A percentile compares a stretch with the other conserved stretches of the same genome.
Conservation (phyloP, 225 moss, liverwort and hornwort genomes). For the Rhytidiadelphus loreus region DNA sequence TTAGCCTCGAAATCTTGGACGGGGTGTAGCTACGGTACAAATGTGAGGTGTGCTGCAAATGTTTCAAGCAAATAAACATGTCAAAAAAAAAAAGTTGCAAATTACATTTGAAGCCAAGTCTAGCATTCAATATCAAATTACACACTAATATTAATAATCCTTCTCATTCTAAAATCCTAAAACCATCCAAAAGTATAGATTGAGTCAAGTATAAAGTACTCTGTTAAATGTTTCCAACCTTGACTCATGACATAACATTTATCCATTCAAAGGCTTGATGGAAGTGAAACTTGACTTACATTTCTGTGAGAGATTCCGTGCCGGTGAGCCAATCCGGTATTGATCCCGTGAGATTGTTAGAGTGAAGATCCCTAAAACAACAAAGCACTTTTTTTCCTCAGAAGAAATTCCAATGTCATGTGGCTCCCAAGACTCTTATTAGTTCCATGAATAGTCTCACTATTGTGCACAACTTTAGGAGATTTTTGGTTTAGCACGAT, state of each 20-base stretch:
- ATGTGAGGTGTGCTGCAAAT: neutral
- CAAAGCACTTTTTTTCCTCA: neutral
- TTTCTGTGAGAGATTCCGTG: neutral
- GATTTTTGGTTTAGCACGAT: neutral
- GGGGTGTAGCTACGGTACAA: neutral
- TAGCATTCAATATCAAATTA: neutral
- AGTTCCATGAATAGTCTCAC: neutral
- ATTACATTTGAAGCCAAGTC: neutral
- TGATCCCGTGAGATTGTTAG: neutral
- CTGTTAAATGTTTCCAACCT: neutral
- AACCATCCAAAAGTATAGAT: neutral
- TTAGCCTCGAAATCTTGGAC: neutral
- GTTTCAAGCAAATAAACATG: neutral
- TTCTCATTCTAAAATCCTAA: neutral
- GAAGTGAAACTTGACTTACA: neutral
- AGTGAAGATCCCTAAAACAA: neutral
- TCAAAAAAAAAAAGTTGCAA: neutral
- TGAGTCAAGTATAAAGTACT: neutral
- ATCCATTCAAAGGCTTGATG: neutral
- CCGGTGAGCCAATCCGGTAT: neutral
- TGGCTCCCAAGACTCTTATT: neutral
- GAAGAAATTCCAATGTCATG: neutral
- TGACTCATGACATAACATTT: neutral
- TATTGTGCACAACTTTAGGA: neutral
- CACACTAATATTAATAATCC: neutral